Evolutionary conservation across 2,329 filamentous ascomycete species (phyloP).

Genomic region (Paecilomyces dactylethromorphus): DNA sequence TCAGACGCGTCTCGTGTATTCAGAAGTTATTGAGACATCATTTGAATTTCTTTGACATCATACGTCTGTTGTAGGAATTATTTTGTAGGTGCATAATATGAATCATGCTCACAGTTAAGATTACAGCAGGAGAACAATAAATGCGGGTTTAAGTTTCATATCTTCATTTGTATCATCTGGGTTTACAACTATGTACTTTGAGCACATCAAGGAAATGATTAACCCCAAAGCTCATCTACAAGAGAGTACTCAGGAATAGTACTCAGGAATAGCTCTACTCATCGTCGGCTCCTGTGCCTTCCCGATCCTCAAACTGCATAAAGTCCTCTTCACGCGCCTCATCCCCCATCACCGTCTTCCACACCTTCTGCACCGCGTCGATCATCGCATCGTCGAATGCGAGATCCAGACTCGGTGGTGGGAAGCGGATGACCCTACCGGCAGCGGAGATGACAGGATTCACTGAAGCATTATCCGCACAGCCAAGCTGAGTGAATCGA

Average conservation of each 20-base stretch:
- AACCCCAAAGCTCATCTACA: background rate
- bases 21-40: background rate
- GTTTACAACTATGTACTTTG: background rate
- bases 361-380: conserved; percentile 61
- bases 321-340: conserved; percentile 52
- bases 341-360: conserved; percentile 56
- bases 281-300: conserved; percentile 51
- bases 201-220: background rate
- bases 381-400: conserved; percentile 68
- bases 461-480: conserved; percentile 10
- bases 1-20: background rate
- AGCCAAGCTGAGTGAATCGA: conserved; percentile 44
- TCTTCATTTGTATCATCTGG: background rate
- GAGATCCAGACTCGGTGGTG: conserved; percentile 56
- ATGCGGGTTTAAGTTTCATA: background rate
- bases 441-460: conserved; percentile 20
- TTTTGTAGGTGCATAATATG: background rate
- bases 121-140: no score
- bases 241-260: background rate
- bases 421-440: conserved; percentile 49
- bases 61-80: background rate
- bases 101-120: no score
- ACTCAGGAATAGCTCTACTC: no score
- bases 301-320: conserved; percentile 72
- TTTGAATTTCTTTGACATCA: background rate